Evolutionary conservation across 1,284 basidiomycete species (phyloP).

Genomic region (Peniophora sp.): DNA sequence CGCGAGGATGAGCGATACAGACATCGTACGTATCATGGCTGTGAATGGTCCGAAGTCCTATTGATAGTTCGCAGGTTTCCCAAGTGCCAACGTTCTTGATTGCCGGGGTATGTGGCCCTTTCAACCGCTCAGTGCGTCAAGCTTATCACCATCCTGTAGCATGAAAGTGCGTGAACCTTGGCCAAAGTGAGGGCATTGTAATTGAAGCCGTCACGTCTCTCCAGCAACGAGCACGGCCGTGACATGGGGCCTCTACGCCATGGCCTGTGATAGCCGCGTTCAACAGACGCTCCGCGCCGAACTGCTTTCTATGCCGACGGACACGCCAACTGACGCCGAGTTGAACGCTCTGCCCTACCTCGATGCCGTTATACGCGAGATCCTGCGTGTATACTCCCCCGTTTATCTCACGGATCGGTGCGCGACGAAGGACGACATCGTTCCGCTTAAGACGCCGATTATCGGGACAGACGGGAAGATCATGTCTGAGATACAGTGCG

Average conservation of each 20-base stretch:
- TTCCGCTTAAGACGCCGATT: conserved; percentile 41
- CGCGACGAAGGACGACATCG: conserved; percentile 42
- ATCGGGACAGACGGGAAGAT: conserved; percentile 25
- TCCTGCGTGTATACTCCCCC: conserved; percentile 56
- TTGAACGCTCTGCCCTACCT: conserved; percentile 51
- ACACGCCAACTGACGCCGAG: conserved; percentile 42
- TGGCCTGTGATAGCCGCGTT: conserved; percentile 44
- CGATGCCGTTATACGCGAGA: conserved; percentile 64
- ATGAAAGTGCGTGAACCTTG: no score
- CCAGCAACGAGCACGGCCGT: conserved; percentile 23
- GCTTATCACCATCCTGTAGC: no score
- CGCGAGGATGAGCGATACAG: conserved; percentile 60
- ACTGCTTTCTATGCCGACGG: conserved; percentile 29
- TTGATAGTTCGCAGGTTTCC: conserved; percentile 12
- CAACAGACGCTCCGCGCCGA: conserved; percentile 70
- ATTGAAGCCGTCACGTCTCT: no score
- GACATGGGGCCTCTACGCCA: conserved; percentile 57
- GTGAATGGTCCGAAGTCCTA: background rate
- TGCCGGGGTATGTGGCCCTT: conserved; percentile 32
- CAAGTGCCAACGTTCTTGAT: conserved; percentile 54
- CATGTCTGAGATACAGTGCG: conserved; percentile 3
- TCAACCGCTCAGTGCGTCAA: no score
- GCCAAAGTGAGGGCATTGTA: no score
- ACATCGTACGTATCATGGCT: conserved; percentile 52
- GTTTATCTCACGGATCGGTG: conserved; percentile 46